Evolutionary conservation across 2,329 filamentous ascomycete species (phyloP).

Genomic region (Biscogniauxia sp.): DNA sequence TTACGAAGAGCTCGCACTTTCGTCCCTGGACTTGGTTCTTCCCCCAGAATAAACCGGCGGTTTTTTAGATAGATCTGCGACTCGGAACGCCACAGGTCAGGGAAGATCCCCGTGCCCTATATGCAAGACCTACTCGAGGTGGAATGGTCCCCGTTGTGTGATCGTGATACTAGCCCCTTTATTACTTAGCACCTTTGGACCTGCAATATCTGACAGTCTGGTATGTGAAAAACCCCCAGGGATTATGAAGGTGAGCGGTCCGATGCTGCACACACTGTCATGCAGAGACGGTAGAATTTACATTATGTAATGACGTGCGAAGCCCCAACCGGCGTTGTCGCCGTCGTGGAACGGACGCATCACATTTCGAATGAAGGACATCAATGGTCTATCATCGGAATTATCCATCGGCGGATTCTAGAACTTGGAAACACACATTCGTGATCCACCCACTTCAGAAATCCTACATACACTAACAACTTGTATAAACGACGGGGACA

Average conservation of each 20-base stretch:
- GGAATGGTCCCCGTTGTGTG: constrained; percentile 1
- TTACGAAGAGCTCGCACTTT: too few species aligned
- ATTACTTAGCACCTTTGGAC: neutral
- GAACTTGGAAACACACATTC: too few species aligned
- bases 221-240: neutral
- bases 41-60: neutral
- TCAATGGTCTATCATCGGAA: too few species aligned
- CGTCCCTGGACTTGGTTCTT: neutral
- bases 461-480: too few species aligned
- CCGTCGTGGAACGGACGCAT: too few species aligned
- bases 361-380: too few species aligned
- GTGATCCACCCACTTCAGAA: too few species aligned
- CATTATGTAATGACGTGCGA: too few species aligned
- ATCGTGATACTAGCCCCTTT: neutral
- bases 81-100: constrained; percentile 1
- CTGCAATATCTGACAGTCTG: neutral
- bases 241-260: neutral
- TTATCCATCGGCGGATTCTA: too few species aligned
- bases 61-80: constrained; percentile 5
- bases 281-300: neutral
- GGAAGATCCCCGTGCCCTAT: neutral
- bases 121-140: constrained; percentile 3
- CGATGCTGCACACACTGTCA: neutral
- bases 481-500: too few species aligned
- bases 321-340: too few species aligned